These are phyloP conservation scores for Candida corydali DNA, from an alignment of 805 yeast species.

Conservation along the genomic window DNA sequence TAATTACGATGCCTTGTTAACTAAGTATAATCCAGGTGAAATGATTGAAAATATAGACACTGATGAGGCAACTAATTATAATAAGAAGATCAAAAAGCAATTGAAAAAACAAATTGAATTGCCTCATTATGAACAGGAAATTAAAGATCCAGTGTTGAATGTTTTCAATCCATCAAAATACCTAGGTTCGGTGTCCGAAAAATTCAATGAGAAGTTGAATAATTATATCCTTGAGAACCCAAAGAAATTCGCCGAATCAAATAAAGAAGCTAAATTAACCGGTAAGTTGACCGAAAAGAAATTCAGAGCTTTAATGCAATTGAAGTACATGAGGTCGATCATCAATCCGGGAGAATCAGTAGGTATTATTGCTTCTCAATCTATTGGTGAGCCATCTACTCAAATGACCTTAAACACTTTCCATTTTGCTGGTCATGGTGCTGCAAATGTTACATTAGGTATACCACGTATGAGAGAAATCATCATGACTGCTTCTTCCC, in stretches of 20 bases:
- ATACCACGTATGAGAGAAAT: slow-evolving; percentile 99
- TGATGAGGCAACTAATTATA: slow-evolving; percentile 72
- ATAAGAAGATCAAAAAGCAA: slow-evolving; percentile 76
- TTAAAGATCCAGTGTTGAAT: slow-evolving; percentile 84
- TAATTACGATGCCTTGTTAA: slow-evolving; percentile 80
- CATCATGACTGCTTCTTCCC: slow-evolving; percentile 96
- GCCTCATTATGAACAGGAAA: slow-evolving; percentile 59
- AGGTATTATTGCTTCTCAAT: slow-evolving; percentile 97
- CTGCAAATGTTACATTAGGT: slow-evolving; percentile 98
- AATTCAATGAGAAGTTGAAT: slow-evolving; percentile 78
- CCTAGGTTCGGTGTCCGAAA: slow-evolving; percentile 90
- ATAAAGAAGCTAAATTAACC: slow-evolving; percentile 38
- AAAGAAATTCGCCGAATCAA: slow-evolving; percentile 50
- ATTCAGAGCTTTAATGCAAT: slow-evolving; percentile 94
- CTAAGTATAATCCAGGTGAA: slow-evolving; percentile 81
- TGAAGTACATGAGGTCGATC: slow-evolving; percentile 94
- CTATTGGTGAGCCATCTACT: slow-evolving; percentile 98
- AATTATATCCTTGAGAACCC: slow-evolving; percentile 55
- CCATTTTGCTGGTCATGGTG: slow-evolving; percentile 99
- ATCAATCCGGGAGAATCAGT: slow-evolving; percentile 97
- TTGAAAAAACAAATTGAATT: slow-evolving; percentile 57
- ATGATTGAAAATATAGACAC: slow-evolving; percentile 73
- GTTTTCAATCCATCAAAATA: slow-evolving; percentile 84
- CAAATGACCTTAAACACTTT: slow-evolving; percentile 97
- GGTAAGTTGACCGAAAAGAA: slow-evolving; percentile 67